phyloP scores from a whole-genome alignment of 495 filamentous ascomycete species.

The Xeromyces bisporus region DNA sequence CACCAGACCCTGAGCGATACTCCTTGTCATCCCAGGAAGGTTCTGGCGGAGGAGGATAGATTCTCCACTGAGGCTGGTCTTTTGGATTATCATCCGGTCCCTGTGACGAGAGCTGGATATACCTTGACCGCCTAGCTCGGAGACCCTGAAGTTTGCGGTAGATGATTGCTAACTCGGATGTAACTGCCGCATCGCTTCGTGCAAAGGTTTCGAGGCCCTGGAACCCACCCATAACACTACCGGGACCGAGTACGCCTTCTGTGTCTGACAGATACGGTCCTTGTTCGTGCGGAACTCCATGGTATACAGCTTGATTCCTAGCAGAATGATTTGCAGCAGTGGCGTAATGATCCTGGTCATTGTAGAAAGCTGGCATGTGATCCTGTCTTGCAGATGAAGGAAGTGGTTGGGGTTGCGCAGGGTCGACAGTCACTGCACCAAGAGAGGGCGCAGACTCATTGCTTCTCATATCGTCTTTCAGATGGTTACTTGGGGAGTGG shows the following conservation, averaged over 20 bases:
- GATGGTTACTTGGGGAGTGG: constrained; percentile 3
- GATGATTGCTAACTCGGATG: constrained; percentile 64
- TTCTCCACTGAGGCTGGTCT: constrained; percentile 64
- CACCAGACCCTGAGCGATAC: constrained; percentile 10
- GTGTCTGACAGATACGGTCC: constrained; percentile 25
- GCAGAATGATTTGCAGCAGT: constrained; percentile 27
- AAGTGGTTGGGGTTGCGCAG: background rate
- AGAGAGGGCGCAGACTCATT: constrained; percentile 3
- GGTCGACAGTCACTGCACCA: background rate
- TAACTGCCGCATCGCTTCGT: constrained; percentile 50
- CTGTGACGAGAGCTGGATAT: constrained; percentile 76
- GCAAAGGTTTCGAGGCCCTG: constrained; percentile 27
- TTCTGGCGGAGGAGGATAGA: constrained; percentile 82
- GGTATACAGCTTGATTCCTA: constrained; percentile 25
- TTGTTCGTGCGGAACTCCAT: constrained; percentile 29
- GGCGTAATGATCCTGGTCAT: constrained; percentile 11
- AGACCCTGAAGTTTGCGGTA: constrained; percentile 77
- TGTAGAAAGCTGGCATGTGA: background rate
- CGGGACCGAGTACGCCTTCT: constrained; percentile 34
- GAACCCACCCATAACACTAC: constrained; percentile 32
- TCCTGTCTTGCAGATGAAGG: background rate
- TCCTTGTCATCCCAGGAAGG: constrained; percentile 71
- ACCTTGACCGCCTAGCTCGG: constrained; percentile 72
- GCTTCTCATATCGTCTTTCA: constrained; percentile 3
- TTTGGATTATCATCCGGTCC: constrained; percentile 67